Percentiles rank a stretch among this genome's conserved stretches.
These are phyloP conservation scores for Yamadazyma triangularis DNA, from an alignment of 1,139 yeast genomes.

Conservation along the genomic window DNA sequence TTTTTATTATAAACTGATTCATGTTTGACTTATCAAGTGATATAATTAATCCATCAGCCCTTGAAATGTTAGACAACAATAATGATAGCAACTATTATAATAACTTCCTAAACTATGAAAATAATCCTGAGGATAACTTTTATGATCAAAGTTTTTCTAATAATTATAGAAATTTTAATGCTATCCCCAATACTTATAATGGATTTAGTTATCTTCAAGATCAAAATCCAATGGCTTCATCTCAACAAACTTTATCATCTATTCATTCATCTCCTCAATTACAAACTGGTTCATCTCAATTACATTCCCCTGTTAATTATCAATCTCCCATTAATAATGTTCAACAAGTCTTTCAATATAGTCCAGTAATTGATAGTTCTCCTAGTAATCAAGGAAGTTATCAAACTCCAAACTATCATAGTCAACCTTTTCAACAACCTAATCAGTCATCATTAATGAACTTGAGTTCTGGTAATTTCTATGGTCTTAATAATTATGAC, in stretches of 20 bases:
- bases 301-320: background rate
- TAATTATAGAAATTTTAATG: background rate
- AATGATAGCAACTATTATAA: conserved; percentile 8
- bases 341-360: background rate
- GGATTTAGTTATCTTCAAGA: background rate
- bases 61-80: conserved; percentile 12
- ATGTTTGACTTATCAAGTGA: conserved; percentile 14
- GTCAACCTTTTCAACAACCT: background rate
- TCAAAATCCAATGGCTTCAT: background rate
- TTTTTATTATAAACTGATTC: background rate
- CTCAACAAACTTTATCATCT: background rate
- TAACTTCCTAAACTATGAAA: conserved; percentile 4
- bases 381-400: background rate
- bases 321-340: background rate
- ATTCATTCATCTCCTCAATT: background rate
- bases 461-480: background rate
- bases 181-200: background rate
- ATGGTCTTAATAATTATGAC: background rate
- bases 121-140: conserved; percentile 6
- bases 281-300: background rate
- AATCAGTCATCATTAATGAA: background rate
- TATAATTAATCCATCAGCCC: conserved; percentile 6
- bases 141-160: background rate
- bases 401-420: background rate
- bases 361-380: background rate